Evolutionary conservation across 2,329 filamentous ascomycete species (phyloP), one percentile per base, ranked within the genome.

Genomic region (Colletotrichum trifolii): DNA sequence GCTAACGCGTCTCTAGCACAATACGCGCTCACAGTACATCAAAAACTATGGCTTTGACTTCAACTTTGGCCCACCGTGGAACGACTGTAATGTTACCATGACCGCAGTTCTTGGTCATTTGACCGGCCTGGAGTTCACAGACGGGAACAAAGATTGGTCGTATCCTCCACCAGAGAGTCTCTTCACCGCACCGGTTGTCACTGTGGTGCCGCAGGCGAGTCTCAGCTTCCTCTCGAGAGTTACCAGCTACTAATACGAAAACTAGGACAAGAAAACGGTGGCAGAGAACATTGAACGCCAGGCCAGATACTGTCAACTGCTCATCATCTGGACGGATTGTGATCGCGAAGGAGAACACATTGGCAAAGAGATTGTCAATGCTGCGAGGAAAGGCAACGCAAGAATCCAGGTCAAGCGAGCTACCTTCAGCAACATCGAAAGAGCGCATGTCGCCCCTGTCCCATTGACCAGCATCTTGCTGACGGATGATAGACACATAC

Each of bases 251-350:
- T 74, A 11, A 34, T 36, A n/a, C 25, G 25, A 25, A 46, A 5
- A 3, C 2, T 69, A 94, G 88, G 90, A 94, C 73, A 96, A 94
- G 74, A 89, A 89, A 71, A 81, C 85, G 1, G 91, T 99, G 68
- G 94, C 94, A 9, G 85, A 89, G 38, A 99, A 99, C 73, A 96
- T 99, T 72, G 87, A 90, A 70, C 81, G 85, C 1, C 90, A 97
- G 76, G 95, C 96, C 15, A 85, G 85, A 66, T 85, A 86, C 74
- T 85, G 89, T n/a, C 86, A 84, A 60, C 88, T 90, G 11, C 83
- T 99, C 38, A 95, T 96, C 77, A 97, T 99, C 71, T 99, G 96
- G 96, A 99, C 96, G 1, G 96, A 99, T 84, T 98, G 96, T 78
- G 96, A 99, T 82, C 89, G 94, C 60, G 96, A 99, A 83, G 96